Evolutionary conservation across 1,284 basidiomycete species (phyloP).

Genomic region (Melampsora larici-populina): DNA sequence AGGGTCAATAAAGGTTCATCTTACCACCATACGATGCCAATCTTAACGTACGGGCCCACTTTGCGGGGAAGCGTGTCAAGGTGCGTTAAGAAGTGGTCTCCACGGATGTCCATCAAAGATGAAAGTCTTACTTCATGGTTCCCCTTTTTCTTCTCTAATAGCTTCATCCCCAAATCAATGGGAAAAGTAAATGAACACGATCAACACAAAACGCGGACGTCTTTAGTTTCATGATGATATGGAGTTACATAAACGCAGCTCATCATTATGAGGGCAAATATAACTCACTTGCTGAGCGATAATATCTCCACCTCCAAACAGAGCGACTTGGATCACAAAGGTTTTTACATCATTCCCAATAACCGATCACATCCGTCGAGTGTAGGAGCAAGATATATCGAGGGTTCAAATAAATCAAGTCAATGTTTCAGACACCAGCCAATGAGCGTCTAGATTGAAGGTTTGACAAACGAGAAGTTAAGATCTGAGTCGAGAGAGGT

Average conservation of each 20-base stretch:
- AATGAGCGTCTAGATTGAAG: neutral
- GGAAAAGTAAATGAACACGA: neutral
- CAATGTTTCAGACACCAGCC: neutral
- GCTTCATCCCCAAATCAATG: neutral
- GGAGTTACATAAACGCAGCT: neutral
- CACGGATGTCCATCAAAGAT: no score
- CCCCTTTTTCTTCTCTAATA: conserved; percentile 26
- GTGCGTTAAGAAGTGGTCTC: neutral
- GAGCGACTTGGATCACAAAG: neutral
- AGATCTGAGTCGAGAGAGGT: conserved; percentile 30
- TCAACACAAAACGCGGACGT: neutral
- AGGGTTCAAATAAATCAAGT: no score
- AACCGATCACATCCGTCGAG: no score
- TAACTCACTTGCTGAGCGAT: conserved; percentile 38
- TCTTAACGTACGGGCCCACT: conserved; percentile 27
- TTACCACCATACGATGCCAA: conserved; percentile 39
- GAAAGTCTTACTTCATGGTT: conserved; percentile 22
- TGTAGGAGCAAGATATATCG: no score
- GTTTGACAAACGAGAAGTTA: conserved; percentile 20
- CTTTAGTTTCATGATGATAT: neutral
- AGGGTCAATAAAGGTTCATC: neutral
- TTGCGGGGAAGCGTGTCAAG: neutral
- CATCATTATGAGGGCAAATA: neutral
- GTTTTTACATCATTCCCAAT: neutral
- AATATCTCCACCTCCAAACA: conserved; percentile 35